Evolutionary conservation across 2,329 filamentous ascomycete species (phyloP).

Genomic region (Fusarium torreyae): DNA sequence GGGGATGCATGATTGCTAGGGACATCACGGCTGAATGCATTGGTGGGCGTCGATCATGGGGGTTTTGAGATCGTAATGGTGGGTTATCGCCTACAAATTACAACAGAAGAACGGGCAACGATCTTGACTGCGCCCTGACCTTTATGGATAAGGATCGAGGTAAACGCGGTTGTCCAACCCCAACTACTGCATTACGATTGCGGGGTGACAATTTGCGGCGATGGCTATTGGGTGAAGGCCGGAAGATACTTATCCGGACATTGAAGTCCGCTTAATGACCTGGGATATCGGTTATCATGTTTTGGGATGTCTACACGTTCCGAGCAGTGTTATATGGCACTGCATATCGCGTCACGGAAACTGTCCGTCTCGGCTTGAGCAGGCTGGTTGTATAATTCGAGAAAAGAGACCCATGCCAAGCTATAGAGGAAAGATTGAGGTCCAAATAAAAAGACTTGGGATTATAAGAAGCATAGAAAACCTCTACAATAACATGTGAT

Average conservation of each 20-base stretch:
- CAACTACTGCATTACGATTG: conserved; percentile 35
- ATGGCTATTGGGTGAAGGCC: conserved; percentile 39
- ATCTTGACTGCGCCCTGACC: conserved; percentile 10
- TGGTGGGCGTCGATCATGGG: conserved; percentile 36
- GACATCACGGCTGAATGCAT: conserved; percentile 29
- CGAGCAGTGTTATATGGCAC: neutral
- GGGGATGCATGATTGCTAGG: conserved; percentile 32
- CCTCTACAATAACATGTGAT: conserved; percentile 2
- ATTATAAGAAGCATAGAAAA: neutral
- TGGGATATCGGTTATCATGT: conserved; percentile 15
- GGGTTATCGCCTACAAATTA: conserved; percentile 18
- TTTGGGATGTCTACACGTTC: neutral
- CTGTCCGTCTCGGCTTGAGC: neutral
- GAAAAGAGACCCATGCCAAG: neutral
- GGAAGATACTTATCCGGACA: conserved; percentile 39
- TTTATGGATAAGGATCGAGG: conserved; percentile 15
- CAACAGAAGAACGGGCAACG: conserved; percentile 14
- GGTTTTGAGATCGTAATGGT: conserved; percentile 26
- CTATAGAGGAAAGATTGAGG: neutral
- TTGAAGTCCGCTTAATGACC: conserved; percentile 46
- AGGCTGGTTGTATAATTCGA: neutral
- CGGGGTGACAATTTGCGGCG: conserved; percentile 29
- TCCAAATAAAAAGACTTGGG: neutral
- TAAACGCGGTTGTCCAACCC: conserved; percentile 38
- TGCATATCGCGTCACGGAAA: neutral